phyloP scores from a whole-genome alignment of 2,329 filamentous ascomycete genomes.

The Trichoderma brevicompactum region DNA sequence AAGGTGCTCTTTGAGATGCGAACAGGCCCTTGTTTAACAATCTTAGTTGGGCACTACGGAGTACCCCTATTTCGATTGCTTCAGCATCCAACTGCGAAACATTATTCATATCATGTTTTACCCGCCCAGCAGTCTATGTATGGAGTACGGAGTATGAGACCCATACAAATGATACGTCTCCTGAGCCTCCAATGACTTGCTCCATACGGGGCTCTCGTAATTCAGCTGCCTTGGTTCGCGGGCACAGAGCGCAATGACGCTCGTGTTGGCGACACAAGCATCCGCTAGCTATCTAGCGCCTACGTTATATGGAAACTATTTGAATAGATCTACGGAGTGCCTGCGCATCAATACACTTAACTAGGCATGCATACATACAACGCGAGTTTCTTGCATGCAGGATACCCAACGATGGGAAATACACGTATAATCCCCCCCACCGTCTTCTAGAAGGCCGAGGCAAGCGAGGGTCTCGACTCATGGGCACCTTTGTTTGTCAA shows the following conservation, averaged over 20 bases:
- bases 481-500: neutral
- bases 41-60: neutral
- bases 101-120: neutral
- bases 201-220: neutral
- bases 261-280: neutral
- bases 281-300: constrained; percentile 1
- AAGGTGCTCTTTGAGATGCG: neutral
- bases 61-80: constrained; percentile 9
- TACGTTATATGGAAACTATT: neutral
- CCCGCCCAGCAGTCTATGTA: neutral
- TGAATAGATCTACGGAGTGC: neutral
- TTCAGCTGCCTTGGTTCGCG: neutral
- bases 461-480: constrained; percentile 9
- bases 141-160: too few relatives aligned
- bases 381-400: neutral
- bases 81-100: neutral
- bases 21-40: neutral
- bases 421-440: neutral
- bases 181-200: neutral
- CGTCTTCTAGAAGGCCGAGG: neutral
- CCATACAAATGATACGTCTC: constrained; percentile 3
- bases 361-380: too few relatives aligned
- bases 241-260: neutral
- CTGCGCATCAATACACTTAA: too few relatives aligned
- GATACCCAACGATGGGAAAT: neutral